Base-by-base conservation (phyloP, 495 filamentous ascomycete species). In the Penicillium subrubescens region DNA sequence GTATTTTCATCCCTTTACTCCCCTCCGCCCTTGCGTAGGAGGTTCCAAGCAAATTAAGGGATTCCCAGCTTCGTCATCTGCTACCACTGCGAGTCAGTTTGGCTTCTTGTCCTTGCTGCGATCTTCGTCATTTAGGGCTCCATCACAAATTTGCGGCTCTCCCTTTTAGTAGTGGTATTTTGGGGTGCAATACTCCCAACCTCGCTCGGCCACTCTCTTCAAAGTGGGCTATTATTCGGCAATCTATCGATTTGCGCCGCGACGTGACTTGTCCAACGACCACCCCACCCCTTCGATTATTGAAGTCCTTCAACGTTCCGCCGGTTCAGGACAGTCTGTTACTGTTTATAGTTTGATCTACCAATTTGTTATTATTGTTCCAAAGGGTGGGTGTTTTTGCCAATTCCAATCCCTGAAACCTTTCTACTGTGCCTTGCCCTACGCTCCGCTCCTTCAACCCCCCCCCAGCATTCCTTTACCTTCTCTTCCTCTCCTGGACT, bases 381-480 rank as follows among this genome's bases (percentile, higher is more conserved):
- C 46, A 52, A 54, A 60, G 68, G 66, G 65, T 63, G 61, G 68
- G 35, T 71, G 35, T 48, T 27, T 27, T 19, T 67, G 72, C 29
- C 57, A 53, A 34, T 48, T 27, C 43, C 52, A 55, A 34, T 34
- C 33, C 31, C 31, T 19, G 29, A 31, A 17, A 35, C 52, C 10
- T 14, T 29, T 23, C 44, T 27, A 66, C 57, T 10, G 48, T 60
- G 39, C 39, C 39, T 43, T 41, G 25, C 44, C 50, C 51, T 57
- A 33, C 31, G 3, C 67, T 1, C 10, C 59, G 57, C 71, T 27
- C 25, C 25, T 27, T 27, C 25, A 27, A 27, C 66, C 66, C 66
- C 66, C 66, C 63, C 70, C 75, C 69, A 69, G 72, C 74, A 78
- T 78, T 78, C 76, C 65, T 64, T 67, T 66, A 44, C 66, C 68